Evolutionary conservation across 208 protist genomes (phyloP).

Genomic region (Acanthamoeba rhysodes): DNA sequence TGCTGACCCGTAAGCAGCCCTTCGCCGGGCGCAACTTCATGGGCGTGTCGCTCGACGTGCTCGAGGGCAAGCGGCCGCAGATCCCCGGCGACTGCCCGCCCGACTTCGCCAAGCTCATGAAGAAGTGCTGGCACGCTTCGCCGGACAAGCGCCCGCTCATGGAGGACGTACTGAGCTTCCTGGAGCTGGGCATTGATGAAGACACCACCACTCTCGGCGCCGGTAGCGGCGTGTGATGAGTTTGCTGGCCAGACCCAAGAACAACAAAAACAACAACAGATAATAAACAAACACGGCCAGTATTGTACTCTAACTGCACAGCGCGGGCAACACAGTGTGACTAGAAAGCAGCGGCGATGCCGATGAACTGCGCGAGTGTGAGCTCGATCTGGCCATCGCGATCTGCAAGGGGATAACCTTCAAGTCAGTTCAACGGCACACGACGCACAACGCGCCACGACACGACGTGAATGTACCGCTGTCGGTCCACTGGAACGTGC

Average conservation of each 20-base stretch:
- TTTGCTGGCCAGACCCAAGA: no score
- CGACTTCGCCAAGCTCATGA: not conserved
- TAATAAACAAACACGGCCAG: no score
- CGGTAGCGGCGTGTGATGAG: no score
- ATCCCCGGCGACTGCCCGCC: not conserved
- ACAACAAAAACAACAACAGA: no score
- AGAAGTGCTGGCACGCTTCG: not conserved
- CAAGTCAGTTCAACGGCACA: not conserved
- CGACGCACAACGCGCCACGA: not conserved
- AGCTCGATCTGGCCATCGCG: slow-evolving; percentile 13
- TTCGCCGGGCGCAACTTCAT: not conserved
- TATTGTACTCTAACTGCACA: no score
- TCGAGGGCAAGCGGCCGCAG: not conserved
- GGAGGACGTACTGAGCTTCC: not conserved
- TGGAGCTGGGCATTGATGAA: no score
- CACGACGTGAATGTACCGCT: not conserved
- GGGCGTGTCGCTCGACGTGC: not conserved
- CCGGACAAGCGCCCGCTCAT: not conserved
- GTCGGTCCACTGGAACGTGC: slow-evolving; percentile 66
- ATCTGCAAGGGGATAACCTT: not conserved
- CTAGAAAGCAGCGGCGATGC: slow-evolving; percentile 32
- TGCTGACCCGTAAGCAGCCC: not conserved
- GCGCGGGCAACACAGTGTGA: no score
- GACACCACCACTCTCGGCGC: no score
- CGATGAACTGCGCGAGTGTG: slow-evolving; percentile 43